Percentiles rank a stretch among this genome's conserved stretches.
Evolutionary conservation across 2,329 filamentous ascomycete genomes (phyloP).

Genomic region (Fusarium udum): DNA sequence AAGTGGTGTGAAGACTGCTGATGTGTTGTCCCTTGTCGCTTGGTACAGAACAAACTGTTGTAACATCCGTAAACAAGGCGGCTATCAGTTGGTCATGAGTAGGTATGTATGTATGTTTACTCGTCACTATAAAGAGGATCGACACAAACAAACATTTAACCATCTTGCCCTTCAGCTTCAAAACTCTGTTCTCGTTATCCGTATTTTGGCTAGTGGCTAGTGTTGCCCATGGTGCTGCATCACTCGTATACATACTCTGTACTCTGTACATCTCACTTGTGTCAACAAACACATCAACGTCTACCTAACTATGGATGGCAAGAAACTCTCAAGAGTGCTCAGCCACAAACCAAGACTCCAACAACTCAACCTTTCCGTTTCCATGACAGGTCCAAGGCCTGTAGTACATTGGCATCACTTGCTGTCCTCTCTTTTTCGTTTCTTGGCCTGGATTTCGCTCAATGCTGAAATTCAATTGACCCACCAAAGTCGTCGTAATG

Average conservation of each 20-base stretch:
- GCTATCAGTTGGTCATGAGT: not conserved
- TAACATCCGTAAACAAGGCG: not conserved
- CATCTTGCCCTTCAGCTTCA: not conserved
- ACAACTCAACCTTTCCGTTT: not conserved
- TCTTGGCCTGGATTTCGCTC: constrained; percentile 17
- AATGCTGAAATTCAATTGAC: constrained; percentile 13
- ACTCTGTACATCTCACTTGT: not conserved
- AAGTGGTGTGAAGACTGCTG: not conserved
- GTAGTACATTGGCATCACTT: constrained; percentile 7
- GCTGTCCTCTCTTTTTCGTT: constrained; percentile 7
- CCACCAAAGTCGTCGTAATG: constrained; percentile 38
- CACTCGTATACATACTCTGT: not conserved
- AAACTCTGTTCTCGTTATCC: not conserved
- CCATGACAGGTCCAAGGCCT: constrained; percentile 13
- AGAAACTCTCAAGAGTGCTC: constrained; percentile 20
- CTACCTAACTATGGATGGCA: not conserved
- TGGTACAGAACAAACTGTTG: not conserved
- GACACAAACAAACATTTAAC: not conserved
- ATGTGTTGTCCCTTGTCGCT: not conserved
- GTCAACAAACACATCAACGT: not conserved
- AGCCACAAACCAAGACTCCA: constrained; percentile 18
- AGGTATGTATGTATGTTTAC: not conserved
- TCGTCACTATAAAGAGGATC: constrained; percentile 1
- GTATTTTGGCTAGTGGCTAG: not conserved
- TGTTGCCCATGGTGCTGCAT: constrained; percentile 16